Evolutionary conservation across 228 moss, liverwort and hornwort genomes (phyloP), one percentile per base, ranked within the genome.

Genomic region (Sphagnum fallax): DNA sequence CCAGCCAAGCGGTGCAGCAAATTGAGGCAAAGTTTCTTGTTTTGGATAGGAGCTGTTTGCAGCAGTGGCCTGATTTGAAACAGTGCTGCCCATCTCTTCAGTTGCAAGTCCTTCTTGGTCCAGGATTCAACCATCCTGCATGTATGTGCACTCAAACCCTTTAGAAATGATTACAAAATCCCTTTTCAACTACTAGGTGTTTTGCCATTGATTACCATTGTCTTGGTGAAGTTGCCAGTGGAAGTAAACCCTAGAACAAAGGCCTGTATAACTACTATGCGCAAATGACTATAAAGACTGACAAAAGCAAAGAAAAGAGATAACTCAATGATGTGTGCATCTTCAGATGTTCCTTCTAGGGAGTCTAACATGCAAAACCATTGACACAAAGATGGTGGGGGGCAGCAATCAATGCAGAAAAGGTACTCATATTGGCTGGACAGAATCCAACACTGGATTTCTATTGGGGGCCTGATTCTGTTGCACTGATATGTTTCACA

Each of bases 401-500:
- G 77, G 6, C 89, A 90, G 90, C 84, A 81, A 81, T 92, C 70
- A 72, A 72, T 69, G 78, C 87, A 65, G 98, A 94, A 66, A 74
- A 81, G 52, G 75, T 98, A 60, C 79, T 81, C 65, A 78, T 71
- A 16, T 78, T 75, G 79, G 78, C 79, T 16, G 77, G 84, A 62
- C 65, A 69, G 60, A 74, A 62, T 57, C 72, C 80, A 63, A 74
- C 84, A 59, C 75, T 87, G 6, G 72, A 84, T 66, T 76, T 94
- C 16, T 71, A 78, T 61, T 80, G 80, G 71, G 85, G 86, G 52
- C 90, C 90, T 48, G 70, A 89, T 66, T 78, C 78, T 10, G 64
- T 81, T 16, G 90, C 98, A 57, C 78, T 98, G 60, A 94, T 98
- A 69, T 98, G 98, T 83, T 98, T 98, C 86, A 98, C 98, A 53